A percentile compares a stretch with the other conserved stretches of the same genome.
These are phyloP conservation scores for Ganoderma sp. DNA, from an alignment of 1,284 basidiomycete species.

Conservation along the genomic window DNA sequence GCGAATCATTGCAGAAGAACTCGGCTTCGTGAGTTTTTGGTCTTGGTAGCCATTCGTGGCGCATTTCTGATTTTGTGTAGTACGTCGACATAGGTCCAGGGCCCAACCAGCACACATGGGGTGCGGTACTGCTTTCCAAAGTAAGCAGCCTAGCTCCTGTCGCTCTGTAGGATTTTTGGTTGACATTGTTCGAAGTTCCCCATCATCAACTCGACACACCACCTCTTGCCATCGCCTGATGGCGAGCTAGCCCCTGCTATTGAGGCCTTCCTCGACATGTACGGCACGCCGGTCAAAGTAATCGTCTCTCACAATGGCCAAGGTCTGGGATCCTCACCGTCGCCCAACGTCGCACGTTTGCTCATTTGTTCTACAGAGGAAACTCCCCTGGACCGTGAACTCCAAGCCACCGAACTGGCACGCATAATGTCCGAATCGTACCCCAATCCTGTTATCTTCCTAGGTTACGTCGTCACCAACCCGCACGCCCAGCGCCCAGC, in stretches of 20 bases:
- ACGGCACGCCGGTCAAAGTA: constrained; percentile 81
- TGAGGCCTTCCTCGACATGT: constrained; percentile 86
- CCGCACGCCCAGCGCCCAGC: constrained; percentile 75
- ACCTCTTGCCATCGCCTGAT: constrained; percentile 86
- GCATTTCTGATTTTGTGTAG: constrained; percentile 43
- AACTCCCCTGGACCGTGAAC: constrained; percentile 85
- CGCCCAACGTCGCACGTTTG: too few species aligned
- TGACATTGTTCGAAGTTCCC: constrained; percentile 65
- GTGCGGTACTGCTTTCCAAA: constrained; percentile 83
- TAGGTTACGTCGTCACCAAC: constrained; percentile 87
- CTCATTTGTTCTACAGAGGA: constrained; percentile 62
- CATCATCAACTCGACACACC: constrained; percentile 88
- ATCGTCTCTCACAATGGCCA: constrained; percentile 94
- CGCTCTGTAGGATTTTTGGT: background rate
- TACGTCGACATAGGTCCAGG: constrained; percentile 86
- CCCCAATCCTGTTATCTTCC: constrained; percentile 83
- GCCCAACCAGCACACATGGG: constrained; percentile 93
- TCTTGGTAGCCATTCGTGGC: background rate
- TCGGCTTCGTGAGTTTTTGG: constrained; percentile 73
- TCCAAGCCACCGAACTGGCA: constrained; percentile 86
- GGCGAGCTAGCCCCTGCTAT: constrained; percentile 94
- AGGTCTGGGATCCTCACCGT: constrained; percentile 49
- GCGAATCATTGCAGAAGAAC: constrained; percentile 76
- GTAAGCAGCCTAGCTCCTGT: constrained; percentile 41
- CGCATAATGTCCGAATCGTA: constrained; percentile 77